phyloP scores from a whole-genome alignment of 352 stramenopile species.

The Pythium brachiatum region DNA sequence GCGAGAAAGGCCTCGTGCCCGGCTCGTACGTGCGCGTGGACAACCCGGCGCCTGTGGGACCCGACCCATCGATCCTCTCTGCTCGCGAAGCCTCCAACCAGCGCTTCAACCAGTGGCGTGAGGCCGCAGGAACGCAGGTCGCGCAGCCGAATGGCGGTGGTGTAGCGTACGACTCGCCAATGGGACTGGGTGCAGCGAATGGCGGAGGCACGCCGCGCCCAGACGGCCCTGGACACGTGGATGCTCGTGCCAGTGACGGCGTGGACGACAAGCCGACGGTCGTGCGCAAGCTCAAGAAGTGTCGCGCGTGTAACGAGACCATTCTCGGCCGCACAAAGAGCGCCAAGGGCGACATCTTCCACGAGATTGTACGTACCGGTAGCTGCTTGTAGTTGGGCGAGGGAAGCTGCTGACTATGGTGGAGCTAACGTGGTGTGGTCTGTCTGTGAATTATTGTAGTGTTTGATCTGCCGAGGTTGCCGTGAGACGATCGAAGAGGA shows the following conservation, averaged over 20 bases:
- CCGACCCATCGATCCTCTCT: constrained; percentile 58
- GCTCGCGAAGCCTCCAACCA: constrained; percentile 77
- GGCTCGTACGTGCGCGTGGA: constrained; percentile 73
- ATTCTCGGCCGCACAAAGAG: constrained; percentile 78
- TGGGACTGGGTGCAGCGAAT: not conserved
- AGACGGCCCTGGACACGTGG: constrained; percentile 24
- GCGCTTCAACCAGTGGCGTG: constrained; percentile 57
- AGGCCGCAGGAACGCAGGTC: not conserved
- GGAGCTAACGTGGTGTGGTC: not conserved
- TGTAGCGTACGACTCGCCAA: not conserved
- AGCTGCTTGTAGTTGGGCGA: not conserved
- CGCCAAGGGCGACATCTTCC: constrained; percentile 77
- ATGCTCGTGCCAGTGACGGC: constrained; percentile 54
- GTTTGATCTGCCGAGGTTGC: constrained; percentile 69
- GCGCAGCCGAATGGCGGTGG: not conserved
- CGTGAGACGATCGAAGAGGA: constrained; percentile 75
- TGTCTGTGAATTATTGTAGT: constrained; percentile 29
- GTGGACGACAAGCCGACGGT: constrained; percentile 62
- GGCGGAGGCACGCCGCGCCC: constrained; percentile 6
- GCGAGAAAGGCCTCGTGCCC: constrained; percentile 78
- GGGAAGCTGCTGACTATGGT: not conserved
- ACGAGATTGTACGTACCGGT: constrained; percentile 61
- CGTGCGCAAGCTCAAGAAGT: constrained; percentile 74
- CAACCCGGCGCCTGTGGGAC: constrained; percentile 52
- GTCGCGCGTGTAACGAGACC: constrained; percentile 77